Percentiles rank a stretch among this genome's conserved stretches.
These are phyloP conservation scores for Picea engelmannii DNA, from an alignment of 83 land plant species.

Conservation along the genomic window DNA sequence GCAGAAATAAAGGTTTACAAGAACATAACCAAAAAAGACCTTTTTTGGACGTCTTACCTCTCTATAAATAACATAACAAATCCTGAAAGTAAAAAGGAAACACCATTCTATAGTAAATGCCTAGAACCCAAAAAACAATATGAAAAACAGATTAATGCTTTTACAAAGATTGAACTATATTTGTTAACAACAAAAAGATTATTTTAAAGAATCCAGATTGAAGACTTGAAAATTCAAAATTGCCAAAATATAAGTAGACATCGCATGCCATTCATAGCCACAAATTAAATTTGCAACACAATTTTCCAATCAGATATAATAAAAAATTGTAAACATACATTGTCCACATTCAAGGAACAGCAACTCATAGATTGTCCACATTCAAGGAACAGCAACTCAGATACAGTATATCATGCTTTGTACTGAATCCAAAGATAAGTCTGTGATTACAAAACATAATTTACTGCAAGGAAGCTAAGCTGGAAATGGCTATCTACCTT, in stretches of 20 bases:
- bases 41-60: neutral
- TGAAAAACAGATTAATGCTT: neutral
- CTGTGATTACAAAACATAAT: neutral
- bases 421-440: neutral
- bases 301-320: neutral
- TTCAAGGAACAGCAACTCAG: neutral
- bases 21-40: neutral
- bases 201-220: neutral
- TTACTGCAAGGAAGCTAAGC: neutral
- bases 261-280: neutral
- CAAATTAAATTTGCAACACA: neutral
- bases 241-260: neutral
- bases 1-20: no score
- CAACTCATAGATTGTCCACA: neutral
- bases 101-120: neutral
- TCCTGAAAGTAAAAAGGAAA: neutral
- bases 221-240: neutral
- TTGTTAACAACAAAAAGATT: neutral
- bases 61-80: neutral
- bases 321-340: no score
- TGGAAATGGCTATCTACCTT: constrained; percentile 43
- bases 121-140: neutral
- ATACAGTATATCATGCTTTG: no score
- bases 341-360: neutral
- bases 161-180: neutral